Evolutionary conservation across 352 stramenopile species (phyloP).

Genomic region (Phytophthora citricola): DNA sequence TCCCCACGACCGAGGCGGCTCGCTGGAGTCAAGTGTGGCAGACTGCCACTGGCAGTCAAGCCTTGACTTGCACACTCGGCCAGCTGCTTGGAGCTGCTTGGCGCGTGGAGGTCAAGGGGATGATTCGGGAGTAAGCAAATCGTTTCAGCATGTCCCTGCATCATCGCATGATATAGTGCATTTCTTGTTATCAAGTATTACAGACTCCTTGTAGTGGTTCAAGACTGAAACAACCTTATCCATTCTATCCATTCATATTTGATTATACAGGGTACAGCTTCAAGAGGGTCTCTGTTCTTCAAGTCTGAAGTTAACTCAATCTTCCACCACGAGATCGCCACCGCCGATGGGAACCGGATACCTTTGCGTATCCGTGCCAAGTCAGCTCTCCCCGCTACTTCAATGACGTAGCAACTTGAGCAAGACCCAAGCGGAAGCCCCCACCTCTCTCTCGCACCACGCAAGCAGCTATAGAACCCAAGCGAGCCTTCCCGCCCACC

Average conservation of each 20-base stretch:
- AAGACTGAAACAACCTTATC: neutral
- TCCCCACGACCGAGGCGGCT: no score
- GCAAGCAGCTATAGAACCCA: neutral
- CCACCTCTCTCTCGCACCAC: neutral
- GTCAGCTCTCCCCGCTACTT: slow-evolving; percentile 13
- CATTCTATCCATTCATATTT: neutral
- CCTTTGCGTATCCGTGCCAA: slow-evolving; percentile 33
- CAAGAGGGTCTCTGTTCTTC: slow-evolving; percentile 5
- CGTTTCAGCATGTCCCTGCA: neutral
- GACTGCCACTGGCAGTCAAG: no score
- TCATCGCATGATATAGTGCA: neutral
- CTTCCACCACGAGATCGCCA: neutral
- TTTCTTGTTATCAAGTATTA: neutral
- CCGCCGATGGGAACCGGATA: slow-evolving; percentile 18
- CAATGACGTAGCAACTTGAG: slow-evolving; percentile 27
- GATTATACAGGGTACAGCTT: slow-evolving; percentile 2
- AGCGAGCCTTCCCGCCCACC: neutral
- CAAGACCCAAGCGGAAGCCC: slow-evolving; percentile 25
- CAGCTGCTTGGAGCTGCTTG: slow-evolving; percentile 1
- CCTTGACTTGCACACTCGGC: neutral
- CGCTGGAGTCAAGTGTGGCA: no score
- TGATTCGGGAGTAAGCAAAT: slow-evolving; percentile 18
- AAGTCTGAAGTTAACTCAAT: slow-evolving; percentile 39
- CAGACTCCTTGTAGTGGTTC: neutral
- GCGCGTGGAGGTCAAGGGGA: slow-evolving; percentile 23